Evolutionary conservation across 108 stramenopile genomes (phyloP).

Genomic region (Nitzschia sp.): DNA sequence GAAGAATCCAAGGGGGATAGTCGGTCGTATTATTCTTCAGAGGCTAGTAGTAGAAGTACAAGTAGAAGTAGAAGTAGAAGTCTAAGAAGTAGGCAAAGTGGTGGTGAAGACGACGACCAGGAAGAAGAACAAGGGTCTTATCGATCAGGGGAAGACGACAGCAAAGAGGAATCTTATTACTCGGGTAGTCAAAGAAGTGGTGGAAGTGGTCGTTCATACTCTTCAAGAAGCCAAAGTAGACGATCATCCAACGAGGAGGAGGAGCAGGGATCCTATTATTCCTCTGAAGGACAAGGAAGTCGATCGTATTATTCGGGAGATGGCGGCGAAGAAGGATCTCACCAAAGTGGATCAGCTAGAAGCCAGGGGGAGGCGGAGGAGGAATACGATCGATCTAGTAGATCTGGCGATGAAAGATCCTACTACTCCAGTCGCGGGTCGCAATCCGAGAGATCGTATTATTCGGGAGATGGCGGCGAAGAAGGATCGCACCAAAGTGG

Average conservation of each 20-base stretch:
- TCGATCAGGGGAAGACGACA: not conserved
- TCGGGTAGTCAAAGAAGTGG: not conserved
- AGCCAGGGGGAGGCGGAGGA: not conserved
- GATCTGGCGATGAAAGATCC: not conserved
- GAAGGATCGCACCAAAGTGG: not conserved
- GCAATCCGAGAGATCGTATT: slow-evolving; percentile 3
- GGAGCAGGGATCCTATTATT: too few relatives aligned
- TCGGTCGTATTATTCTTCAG: not conserved
- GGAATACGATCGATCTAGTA: not conserved
- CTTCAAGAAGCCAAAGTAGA: not conserved
- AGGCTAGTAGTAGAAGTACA: too few relatives aligned
- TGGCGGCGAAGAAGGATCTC: not conserved
- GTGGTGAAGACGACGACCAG: not conserved
- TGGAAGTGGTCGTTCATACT: not conserved
- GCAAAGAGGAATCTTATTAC: not conserved
- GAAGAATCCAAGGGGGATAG: not conserved
- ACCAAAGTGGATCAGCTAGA: not conserved
- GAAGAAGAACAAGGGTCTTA: not conserved
- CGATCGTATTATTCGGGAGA: slow-evolving; percentile 2
- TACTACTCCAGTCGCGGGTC: too few relatives aligned
- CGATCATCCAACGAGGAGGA: too few relatives aligned
- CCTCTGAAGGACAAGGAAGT: too few relatives aligned
- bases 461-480: not conserved
- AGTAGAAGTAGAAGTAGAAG: too few relatives aligned
- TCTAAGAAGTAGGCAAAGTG: too few relatives aligned